A percentile compares a stretch with the other conserved stretches of the same genome.
Evolutionary conservation across 768 basidiomycete genomes (phyloP).

Genomic region (Boletus insuetus): DNA sequence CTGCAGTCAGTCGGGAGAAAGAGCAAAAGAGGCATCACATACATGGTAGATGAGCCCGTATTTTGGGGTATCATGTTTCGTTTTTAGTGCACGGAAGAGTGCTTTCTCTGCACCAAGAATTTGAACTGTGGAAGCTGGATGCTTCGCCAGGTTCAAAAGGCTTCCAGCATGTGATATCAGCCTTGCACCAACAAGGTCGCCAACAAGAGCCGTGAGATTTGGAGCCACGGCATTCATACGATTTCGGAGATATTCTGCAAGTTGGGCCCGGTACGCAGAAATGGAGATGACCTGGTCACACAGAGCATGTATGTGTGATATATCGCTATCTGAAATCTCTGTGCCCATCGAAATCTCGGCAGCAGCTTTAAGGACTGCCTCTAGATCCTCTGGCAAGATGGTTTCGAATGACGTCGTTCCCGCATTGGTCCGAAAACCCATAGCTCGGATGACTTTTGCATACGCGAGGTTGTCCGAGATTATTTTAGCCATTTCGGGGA

Average conservation of each 20-base stretch:
- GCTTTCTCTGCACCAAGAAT: slow-evolving; percentile 79
- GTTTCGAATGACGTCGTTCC: slow-evolving; percentile 79
- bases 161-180: slow-evolving; percentile 75
- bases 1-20: slow-evolving; percentile 5
- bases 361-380: slow-evolving; percentile 90
- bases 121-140: slow-evolving; percentile 76
- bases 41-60: slow-evolving; percentile 99
- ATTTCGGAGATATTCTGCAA: slow-evolving; percentile 95
- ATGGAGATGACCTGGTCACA: slow-evolving; percentile 99
- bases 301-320: slow-evolving; percentile 93
- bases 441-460: slow-evolving; percentile 86
- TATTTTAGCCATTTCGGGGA: slow-evolving; percentile 99
- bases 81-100: slow-evolving; percentile 72
- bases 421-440: slow-evolving; percentile 98
- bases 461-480: slow-evolving; percentile 96
- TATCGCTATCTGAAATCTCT: slow-evolving; percentile 96
- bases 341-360: slow-evolving; percentile 99
- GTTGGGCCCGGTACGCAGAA: slow-evolving; percentile 89
- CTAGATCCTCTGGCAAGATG: slow-evolving; percentile 96
- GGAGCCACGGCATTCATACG: slow-evolving; percentile 98
- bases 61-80: slow-evolving; percentile 95
- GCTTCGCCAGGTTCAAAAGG: slow-evolving; percentile 66
- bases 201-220: slow-evolving; percentile 84
- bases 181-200: slow-evolving; percentile 73
- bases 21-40: slow-evolving; percentile 26